Base-by-base conservation (phyloP, 2,329 filamentous ascomycete genomes). In the Ophiostoma sp. region DNA sequence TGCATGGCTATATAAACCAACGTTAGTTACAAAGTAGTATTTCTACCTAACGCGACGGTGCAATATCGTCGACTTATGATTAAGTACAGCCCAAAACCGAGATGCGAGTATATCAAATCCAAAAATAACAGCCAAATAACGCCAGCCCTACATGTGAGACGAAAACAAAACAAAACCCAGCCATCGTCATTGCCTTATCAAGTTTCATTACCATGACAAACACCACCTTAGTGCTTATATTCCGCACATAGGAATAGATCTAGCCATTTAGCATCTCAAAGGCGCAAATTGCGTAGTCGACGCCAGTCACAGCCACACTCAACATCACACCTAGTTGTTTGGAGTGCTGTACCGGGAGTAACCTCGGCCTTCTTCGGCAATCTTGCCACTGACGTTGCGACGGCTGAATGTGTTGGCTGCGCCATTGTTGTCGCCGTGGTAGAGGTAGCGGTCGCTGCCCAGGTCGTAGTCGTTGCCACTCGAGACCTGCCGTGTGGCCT, bases 361-460 rank as follows among this genome's bases (percentile, higher is more conserved):
- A 73, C 67, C 67, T 68, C 62, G 79, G 1, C 90, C 90, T 75
- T 93, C 90, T 76, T 93, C 90, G 0, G 84, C 89, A 68, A 87
- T 77, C 80, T 90, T 91, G 0, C 90, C 90, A 75, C 89, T 92
- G 2, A 91, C 89, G 70, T 89, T 87, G 63, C 89, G 79, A 64
- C 84, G 79, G 18, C 77, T 79, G 66, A 79, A 79, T 1, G 74
- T 74, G 40, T 69, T 69, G 40, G 52, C 1, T 16, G 14, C 58
- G 36, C 27, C 47, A 4, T 4, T 18, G 49, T 41, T 60, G n/a
- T 67, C 65, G 38, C 66, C 67, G 45, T 75, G 71, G 68, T 76
- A 66, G 18, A 67, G 42, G 63, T 71, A 68, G 11, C 68, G 69
- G 67, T 70, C 69, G 66, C 63, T 71, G 64, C 67, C 68, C 4